Evolutionary conservation across 73 alveolate species (phyloP).

Genomic region (Tetrahymena thermophila): DNA sequence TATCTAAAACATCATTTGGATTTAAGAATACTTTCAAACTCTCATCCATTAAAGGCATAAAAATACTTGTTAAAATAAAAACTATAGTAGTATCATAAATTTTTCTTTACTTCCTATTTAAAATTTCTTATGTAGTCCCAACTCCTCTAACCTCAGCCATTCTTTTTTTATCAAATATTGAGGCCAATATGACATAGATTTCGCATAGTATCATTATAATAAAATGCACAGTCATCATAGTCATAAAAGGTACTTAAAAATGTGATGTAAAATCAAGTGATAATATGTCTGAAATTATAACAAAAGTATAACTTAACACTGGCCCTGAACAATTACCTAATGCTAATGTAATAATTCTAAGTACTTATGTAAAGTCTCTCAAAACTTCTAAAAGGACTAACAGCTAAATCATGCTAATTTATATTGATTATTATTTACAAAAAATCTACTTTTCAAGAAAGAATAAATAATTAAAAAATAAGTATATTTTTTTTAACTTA

Average conservation of each 20-base stretch:
- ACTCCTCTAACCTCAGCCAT: not conserved
- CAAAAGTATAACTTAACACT: not conserved
- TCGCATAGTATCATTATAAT: not conserved
- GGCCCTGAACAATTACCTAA: not conserved
- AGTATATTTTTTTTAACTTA: not conserved
- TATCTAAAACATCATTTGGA: not conserved
- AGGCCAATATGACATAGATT: not conserved
- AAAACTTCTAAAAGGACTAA: not conserved
- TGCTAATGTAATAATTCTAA: not conserved
- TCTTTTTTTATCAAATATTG: not conserved
- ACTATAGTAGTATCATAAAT: not conserved
- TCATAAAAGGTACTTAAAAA: not conserved
- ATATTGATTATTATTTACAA: no score
- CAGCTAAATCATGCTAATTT: not conserved
- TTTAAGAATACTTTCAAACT: not conserved
- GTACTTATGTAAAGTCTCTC: not conserved
- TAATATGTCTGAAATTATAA: not conserved
- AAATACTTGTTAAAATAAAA: not conserved
- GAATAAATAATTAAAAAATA: no score
- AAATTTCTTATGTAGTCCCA: not conserved
- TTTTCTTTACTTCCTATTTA: not conserved
- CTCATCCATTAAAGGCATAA: not conserved
- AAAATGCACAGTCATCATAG: not conserved
- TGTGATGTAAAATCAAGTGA: not conserved
- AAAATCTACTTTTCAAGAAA: not conserved